Percentiles rank a stretch among this genome's conserved stretches.
These are phyloP conservation scores for Pleurotus giganteus DNA, from an alignment of 768 basidiomycete species.

Conservation along the genomic window DNA sequence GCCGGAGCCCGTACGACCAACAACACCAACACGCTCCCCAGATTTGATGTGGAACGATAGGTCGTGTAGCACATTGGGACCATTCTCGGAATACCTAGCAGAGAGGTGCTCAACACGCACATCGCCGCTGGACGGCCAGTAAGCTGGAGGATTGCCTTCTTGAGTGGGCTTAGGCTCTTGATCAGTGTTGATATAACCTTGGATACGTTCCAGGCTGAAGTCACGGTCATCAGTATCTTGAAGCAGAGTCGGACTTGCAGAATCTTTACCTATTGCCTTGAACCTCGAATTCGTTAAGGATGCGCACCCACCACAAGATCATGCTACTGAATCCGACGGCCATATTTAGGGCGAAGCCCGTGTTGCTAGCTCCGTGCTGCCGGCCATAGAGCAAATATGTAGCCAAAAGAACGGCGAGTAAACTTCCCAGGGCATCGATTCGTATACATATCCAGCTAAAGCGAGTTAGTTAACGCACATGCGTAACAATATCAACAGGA, in stretches of 20 bases:
- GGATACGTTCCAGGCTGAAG: constrained; percentile 50
- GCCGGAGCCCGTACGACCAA: constrained; percentile 26
- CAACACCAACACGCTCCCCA: constrained; percentile 57
- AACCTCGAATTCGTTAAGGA: constrained; percentile 30
- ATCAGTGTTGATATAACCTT: constrained; percentile 47
- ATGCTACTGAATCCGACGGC: constrained; percentile 46
- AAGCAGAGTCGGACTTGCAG: neutral
- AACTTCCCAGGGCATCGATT: constrained; percentile 42
- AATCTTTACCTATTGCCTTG: constrained; percentile 19
- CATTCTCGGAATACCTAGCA: constrained; percentile 47
- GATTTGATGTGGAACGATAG: constrained; percentile 49
- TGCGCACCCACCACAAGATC: constrained; percentile 37
- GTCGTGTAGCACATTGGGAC: constrained; percentile 45
- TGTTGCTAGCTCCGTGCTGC: constrained; percentile 30
- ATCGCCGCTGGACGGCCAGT: constrained; percentile 57
- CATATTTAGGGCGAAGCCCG: constrained; percentile 41
- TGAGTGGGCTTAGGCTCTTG: constrained; percentile 35
- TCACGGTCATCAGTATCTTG: constrained; percentile 16
- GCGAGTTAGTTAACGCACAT: neutral
- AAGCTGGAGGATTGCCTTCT: constrained; percentile 47
- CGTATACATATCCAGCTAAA: constrained; percentile 28
- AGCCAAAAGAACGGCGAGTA: constrained; percentile 44
- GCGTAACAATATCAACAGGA: constrained; percentile 26
- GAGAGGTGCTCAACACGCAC: constrained; percentile 48
- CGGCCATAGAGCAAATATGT: constrained; percentile 36